phyloP scores from a whole-genome alignment of 1,284 basidiomycete species.

The Malassezia sympodialis region DNA sequence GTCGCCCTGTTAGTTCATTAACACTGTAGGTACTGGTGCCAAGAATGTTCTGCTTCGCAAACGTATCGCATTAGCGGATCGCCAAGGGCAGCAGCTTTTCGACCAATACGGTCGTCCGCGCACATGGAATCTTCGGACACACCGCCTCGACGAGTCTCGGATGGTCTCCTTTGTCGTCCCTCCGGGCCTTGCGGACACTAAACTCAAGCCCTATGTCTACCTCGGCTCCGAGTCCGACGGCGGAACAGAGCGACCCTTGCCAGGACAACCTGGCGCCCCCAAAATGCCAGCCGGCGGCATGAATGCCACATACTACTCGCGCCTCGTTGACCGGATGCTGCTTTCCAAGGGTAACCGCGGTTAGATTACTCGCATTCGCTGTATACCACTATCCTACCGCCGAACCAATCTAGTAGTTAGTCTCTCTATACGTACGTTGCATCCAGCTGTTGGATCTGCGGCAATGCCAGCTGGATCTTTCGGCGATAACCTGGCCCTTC shows the following conservation, averaged over 20 bases:
- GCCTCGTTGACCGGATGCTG: conserved; percentile 31
- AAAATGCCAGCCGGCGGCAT: conserved; percentile 33
- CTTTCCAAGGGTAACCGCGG: conserved; percentile 11
- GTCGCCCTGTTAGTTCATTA: not conserved
- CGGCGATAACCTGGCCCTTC: conserved; percentile 73
- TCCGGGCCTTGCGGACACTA: conserved; percentile 37
- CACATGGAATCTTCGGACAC: conserved; percentile 38
- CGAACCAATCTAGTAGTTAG: conserved; percentile 5
- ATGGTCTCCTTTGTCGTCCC: conserved; percentile 41
- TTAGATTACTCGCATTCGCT: conserved; percentile 3
- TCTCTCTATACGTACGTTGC: conserved; percentile 62
- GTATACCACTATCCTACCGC: conserved; percentile 2
- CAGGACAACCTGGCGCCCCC: conserved; percentile 32
- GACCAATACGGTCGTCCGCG: conserved; percentile 26
- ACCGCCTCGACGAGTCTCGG: conserved; percentile 34
- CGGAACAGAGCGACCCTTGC: conserved; percentile 25
- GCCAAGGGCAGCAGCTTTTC: conserved; percentile 30
- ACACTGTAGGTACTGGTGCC: conserved; percentile 30
- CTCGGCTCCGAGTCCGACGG: conserved; percentile 25
- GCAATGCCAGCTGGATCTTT: conserved; percentile 77
- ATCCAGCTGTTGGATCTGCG: conserved; percentile 85
- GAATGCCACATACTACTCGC: conserved; percentile 35
- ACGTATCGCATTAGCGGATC: conserved; percentile 37
- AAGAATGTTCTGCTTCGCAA: conserved; percentile 44
- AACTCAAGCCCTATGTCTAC: conserved; percentile 40